Conservation (phyloP, 768 basidiomycete genomes). For the Coprinopsis sp. region DNA sequence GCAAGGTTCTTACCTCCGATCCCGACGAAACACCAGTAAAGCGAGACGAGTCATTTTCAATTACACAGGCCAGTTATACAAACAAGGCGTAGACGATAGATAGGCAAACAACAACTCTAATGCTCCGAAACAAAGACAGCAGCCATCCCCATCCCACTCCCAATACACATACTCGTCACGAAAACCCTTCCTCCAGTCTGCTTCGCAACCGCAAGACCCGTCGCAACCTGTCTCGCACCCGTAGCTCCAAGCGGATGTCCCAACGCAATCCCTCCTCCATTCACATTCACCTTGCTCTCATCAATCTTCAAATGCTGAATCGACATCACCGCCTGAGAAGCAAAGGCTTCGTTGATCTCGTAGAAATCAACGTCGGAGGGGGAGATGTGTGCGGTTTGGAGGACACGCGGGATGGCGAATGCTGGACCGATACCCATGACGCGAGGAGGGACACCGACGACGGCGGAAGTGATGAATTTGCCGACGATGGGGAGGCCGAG, state of each 20-base stretch:
- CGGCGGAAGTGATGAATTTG: slow-evolving; percentile 70
- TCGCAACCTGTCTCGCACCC: slow-evolving; percentile 84
- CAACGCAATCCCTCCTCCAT: slow-evolving; percentile 86
- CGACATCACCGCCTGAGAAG: slow-evolving; percentile 73
- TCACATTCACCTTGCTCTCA: slow-evolving; percentile 76
- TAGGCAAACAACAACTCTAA: too few relatives aligned
- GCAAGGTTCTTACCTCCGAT: too few relatives aligned
- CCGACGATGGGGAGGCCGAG: slow-evolving; percentile 84
- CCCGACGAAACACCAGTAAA: too few relatives aligned
- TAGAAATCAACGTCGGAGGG: slow-evolving; percentile 80
- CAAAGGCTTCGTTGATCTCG: slow-evolving; percentile 92
- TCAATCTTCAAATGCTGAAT: slow-evolving; percentile 67
- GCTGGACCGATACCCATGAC: slow-evolving; percentile 94
- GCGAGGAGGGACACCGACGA: slow-evolving; percentile 77
- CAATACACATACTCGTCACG: slow-evolving; percentile 89
- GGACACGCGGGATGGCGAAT: slow-evolving; percentile 75
- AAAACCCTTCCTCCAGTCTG: slow-evolving; percentile 74
- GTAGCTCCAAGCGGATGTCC: slow-evolving; percentile 88
- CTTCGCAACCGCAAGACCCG: slow-evolving; percentile 77
- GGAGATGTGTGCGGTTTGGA: slow-evolving; percentile 61
- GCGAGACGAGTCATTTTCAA: too few relatives aligned
- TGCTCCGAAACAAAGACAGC: slow-evolving; percentile 84
- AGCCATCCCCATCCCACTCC: slow-evolving; percentile 89
- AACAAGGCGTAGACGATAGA: too few relatives aligned
- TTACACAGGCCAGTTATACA: too few relatives aligned